Evolutionary conservation across 257 asterid species (phyloP).

Genomic region (Mitragyna speciosa): DNA sequence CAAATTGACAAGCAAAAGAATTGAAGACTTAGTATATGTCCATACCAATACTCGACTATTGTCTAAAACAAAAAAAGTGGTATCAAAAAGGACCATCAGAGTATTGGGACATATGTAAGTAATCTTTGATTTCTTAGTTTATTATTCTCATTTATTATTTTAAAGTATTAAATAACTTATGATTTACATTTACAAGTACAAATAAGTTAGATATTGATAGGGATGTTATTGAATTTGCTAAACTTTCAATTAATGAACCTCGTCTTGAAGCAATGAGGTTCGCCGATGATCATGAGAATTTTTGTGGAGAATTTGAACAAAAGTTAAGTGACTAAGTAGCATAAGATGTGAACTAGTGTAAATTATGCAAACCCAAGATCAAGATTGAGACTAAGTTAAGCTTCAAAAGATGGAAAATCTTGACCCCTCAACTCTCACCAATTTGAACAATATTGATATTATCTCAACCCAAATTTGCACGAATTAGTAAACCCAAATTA

Average conservation of each 20-base stretch:
- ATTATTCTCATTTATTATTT: neutral
- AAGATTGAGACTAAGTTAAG: too few species aligned
- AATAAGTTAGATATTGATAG: neutral
- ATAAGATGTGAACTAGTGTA: too few species aligned
- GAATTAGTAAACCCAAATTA: too few species aligned
- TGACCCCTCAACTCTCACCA: too few species aligned
- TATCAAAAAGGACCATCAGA: neutral
- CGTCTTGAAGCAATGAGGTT: neutral
- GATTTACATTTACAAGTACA: neutral
- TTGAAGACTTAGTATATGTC: neutral
- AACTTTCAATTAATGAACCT: too few species aligned
- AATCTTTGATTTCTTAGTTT: neutral
- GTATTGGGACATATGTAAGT: constrained; percentile 2
- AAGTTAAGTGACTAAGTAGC: too few species aligned
- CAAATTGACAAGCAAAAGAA: neutral
- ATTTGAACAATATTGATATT: too few species aligned
- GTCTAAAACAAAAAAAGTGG: neutral
- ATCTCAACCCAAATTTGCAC: too few species aligned
- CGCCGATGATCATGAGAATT: neutral
- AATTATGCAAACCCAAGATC: too few species aligned
- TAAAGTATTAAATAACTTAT: neutral
- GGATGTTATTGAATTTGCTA: too few species aligned
- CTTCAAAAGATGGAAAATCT: too few species aligned
- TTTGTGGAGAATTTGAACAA: too few species aligned
- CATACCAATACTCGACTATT: neutral